phyloP scores from a whole-genome alignment of 2,329 filamentous ascomycete genomes.

The Penicillium sp. region DNA sequence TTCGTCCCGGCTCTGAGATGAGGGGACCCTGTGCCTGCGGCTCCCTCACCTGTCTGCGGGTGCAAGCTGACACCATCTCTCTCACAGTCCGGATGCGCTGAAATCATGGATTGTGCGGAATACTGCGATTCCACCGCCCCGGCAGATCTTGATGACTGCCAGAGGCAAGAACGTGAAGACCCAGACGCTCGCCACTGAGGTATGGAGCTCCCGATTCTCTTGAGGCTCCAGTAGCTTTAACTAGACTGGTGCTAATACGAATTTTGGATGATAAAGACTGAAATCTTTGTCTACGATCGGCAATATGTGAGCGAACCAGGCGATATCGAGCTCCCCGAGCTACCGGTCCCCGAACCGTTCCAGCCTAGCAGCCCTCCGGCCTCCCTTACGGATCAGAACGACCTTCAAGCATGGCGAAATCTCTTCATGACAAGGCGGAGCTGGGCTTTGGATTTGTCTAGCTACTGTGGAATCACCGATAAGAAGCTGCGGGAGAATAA shows the following conservation, averaged over 20 bases:
- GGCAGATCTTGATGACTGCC: constrained; percentile 82
- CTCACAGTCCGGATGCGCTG: constrained; percentile 72
- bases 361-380: constrained; percentile 68
- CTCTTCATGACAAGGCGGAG: constrained; percentile 75
- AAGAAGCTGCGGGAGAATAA: constrained; percentile 56
- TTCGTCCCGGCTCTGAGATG: constrained; percentile 4
- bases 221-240: too few relatives aligned
- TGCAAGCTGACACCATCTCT: constrained; percentile 21
- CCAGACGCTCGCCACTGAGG: constrained; percentile 76
- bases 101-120: constrained; percentile 75
- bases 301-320: constrained; percentile 56
- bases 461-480: constrained; percentile 66
- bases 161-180: constrained; percentile 80
- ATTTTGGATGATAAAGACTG: constrained; percentile 56
- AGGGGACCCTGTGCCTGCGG: constrained; percentile 8
- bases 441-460: constrained; percentile 72
- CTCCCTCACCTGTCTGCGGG: constrained; percentile 7
- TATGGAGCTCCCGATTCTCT: constrained; percentile 37
- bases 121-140: constrained; percentile 68
- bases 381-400: constrained; percentile 72
- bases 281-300: constrained; percentile 91
- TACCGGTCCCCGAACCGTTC: constrained; percentile 57
- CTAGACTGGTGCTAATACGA: constrained; percentile 2
- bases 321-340: constrained; percentile 50
- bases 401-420: constrained; percentile 81